phyloP scores from a whole-genome alignment of 2,329 filamentous ascomycete genomes.

The Ascochyta lentis region DNA sequence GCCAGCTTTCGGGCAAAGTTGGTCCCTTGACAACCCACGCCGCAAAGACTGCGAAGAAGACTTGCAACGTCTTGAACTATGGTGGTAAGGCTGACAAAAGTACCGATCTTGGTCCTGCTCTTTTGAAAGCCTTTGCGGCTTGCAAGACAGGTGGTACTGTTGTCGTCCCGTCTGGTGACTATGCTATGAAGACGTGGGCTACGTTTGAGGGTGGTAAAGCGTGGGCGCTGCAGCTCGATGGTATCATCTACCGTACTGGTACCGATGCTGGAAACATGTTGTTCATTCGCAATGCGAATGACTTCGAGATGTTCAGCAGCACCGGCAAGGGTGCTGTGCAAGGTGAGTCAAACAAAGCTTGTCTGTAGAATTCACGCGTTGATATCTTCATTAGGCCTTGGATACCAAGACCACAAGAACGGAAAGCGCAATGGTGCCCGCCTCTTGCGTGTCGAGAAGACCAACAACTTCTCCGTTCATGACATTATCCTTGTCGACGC shows the following conservation, averaged over 20 bases:
- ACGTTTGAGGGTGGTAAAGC: conserved; percentile 55
- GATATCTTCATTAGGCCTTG: conserved; percentile 26
- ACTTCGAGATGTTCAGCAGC: conserved; percentile 63
- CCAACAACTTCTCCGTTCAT: conserved; percentile 57
- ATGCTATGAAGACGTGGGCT: conserved; percentile 59
- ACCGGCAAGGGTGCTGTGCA: conserved; percentile 61
- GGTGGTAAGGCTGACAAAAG: conserved; percentile 59
- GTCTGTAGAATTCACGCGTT: not conserved
- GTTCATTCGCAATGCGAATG: conserved; percentile 56
- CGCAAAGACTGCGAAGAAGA: conserved; percentile 56
- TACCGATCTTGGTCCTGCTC: conserved; percentile 59
- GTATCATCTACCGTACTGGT: conserved; percentile 60
- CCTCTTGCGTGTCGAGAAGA: conserved; percentile 55
- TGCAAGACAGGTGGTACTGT: conserved; percentile 61
- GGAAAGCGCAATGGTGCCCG: conserved; percentile 53
- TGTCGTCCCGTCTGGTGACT: conserved; percentile 58
- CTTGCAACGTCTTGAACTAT: conserved; percentile 61
- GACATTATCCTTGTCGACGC: conserved; percentile 59
- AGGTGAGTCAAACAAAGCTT: conserved; percentile 29
- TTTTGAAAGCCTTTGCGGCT: conserved; percentile 57
- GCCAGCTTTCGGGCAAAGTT: conserved; percentile 44
- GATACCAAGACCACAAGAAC: conserved; percentile 57
- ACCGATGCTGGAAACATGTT: conserved; percentile 62
- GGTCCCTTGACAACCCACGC: conserved; percentile 41
- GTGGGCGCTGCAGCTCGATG: conserved; percentile 61